Conservation (phyloP, 257 asterid species). For the Gentiana straminea region DNA sequence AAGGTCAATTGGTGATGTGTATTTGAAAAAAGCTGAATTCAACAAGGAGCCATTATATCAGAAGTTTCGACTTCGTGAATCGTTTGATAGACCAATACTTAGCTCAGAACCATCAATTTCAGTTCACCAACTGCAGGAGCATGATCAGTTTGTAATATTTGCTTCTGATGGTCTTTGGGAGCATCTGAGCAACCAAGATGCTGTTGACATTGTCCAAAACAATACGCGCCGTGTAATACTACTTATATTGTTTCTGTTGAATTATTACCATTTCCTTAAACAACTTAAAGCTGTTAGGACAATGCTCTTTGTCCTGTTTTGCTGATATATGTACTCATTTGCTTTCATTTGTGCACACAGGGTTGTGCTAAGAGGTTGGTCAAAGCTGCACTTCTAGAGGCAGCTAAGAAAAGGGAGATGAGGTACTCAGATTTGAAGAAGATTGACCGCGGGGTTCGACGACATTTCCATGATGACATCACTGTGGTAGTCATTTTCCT, state of each 20-base stretch:
- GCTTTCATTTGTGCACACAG: slow-evolving; percentile 21
- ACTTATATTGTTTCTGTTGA: not conserved
- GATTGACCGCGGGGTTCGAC: slow-evolving; percentile 74
- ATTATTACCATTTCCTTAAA: not conserved
- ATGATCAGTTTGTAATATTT: slow-evolving; percentile 62
- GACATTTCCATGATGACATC: slow-evolving; percentile 90
- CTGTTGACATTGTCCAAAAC: slow-evolving; percentile 62
- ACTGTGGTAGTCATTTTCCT: slow-evolving; percentile 67
- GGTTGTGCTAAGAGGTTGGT: slow-evolving; percentile 79
- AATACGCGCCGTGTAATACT: slow-evolving; percentile 51
- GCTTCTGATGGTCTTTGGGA: slow-evolving; percentile 92
- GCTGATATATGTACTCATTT: not conserved
- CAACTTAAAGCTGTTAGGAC: not conserved
- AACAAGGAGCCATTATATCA: slow-evolving; percentile 74
- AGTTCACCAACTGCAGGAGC: slow-evolving; percentile 47
- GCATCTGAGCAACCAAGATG: slow-evolving; percentile 74
- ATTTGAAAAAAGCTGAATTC: slow-evolving; percentile 54
- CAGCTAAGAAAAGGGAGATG: slow-evolving; percentile 92
- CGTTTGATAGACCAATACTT: slow-evolving; percentile 52
- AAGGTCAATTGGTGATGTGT: slow-evolving; percentile 74
- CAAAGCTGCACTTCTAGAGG: slow-evolving; percentile 69
- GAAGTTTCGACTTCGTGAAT: slow-evolving; percentile 58
- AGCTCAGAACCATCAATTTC: slow-evolving; percentile 63
- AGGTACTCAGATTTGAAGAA: slow-evolving; percentile 87
- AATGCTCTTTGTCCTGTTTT: not conserved